Evolutionary conservation across 768 basidiomycete genomes (phyloP).

Genomic region (Pholiota molesta): DNA sequence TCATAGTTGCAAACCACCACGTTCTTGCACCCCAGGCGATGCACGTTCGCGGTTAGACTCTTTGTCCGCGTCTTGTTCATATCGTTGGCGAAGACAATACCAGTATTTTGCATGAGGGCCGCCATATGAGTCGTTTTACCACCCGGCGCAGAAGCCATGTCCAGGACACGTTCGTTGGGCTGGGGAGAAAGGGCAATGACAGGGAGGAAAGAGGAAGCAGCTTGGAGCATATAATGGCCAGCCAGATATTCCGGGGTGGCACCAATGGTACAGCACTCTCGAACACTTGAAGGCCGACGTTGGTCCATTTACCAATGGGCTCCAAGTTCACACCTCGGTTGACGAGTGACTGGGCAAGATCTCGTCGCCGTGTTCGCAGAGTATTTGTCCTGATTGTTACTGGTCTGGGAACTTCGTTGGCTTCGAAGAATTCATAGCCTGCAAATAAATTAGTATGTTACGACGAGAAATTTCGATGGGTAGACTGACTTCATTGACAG

Average conservation of each 20-base stretch:
- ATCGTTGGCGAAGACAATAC: constrained; percentile 97
- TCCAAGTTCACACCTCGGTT: constrained; percentile 97
- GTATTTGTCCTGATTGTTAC: constrained; percentile 99
- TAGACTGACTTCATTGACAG: constrained; percentile 79
- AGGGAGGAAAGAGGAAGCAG: constrained; percentile 98
- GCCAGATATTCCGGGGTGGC: constrained; percentile 99
- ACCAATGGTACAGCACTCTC: constrained; percentile 93
- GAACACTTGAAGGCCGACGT: constrained; percentile 98
- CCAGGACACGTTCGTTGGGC: constrained; percentile 90
- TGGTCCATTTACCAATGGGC: constrained; percentile 99
- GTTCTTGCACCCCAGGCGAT: constrained; percentile 97
- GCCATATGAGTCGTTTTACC: constrained; percentile 99
- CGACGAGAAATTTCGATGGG: constrained; percentile 5
- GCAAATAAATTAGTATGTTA: constrained; percentile 4
- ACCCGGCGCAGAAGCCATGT: constrained; percentile 98
- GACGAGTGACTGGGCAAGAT: constrained; percentile 91
- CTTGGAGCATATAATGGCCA: constrained; percentile 99
- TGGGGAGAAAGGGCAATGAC: constrained; percentile 95
- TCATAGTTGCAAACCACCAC: constrained; percentile 97
- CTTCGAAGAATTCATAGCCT: constrained; percentile 99
- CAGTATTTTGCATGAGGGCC: constrained; percentile 95
- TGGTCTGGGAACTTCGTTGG: constrained; percentile 93
- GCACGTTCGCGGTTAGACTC: constrained; percentile 94
- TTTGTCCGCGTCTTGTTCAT: constrained; percentile 93
- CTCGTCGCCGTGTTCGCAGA: constrained; percentile 88